Base-by-base conservation (phyloP, 1,284 basidiomycete genomes). In the Neolentinus lepideus region DNA sequence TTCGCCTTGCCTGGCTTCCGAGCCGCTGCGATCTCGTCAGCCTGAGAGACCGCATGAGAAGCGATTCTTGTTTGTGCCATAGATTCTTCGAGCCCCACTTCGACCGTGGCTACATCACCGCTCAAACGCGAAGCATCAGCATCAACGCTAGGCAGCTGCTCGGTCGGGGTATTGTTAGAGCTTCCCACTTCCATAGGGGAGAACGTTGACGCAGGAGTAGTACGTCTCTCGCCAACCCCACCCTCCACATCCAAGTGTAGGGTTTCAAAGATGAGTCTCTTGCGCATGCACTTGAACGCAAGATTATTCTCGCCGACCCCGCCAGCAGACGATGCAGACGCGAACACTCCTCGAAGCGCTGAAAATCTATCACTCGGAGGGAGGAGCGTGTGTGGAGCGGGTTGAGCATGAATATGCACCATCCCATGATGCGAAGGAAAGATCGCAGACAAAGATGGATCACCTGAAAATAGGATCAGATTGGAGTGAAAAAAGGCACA, bases 171-270 rank as follows among this genome's bases (percentile, higher is more conserved):
- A 4, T 22, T 11, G 11, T 16, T 11, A 24, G 24, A 21, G 6
- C 24, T 29, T 6, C 14, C 22, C 16, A 12, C 24, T 14, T 31
- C 51, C 14, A 36, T 12, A 22, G 16, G 6, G 21, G 21, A 22
- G 22, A 24, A 31, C 36, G 58, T 70, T 16, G 69, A 56, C n/a
- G 74, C 71, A 12, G 82, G 76, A 1, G 76, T 82, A 11, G 91
- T 94, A 58, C 90, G 76, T 58, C 94, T 77, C 69, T 97, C 95
- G 12, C 85, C 80, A 3, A 93, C 86, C 3, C 94, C 94, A 10
- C 94, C 95, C 67, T 97, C 94, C 2, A 94, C 79, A 65, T 95
- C 96, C 11, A 98, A 77, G 72, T 97, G 93, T 57, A 98, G 74
- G 22, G 94, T 98, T 73, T 98, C 95, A 61, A 98, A 83, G 22